A percentile compares a stretch with the other conserved stretches of the same genome.
These are phyloP conservation scores for Dentiscutata heterogama DNA, from an alignment of 371 early-diverging fungal genomes.

Conservation along the genomic window DNA sequence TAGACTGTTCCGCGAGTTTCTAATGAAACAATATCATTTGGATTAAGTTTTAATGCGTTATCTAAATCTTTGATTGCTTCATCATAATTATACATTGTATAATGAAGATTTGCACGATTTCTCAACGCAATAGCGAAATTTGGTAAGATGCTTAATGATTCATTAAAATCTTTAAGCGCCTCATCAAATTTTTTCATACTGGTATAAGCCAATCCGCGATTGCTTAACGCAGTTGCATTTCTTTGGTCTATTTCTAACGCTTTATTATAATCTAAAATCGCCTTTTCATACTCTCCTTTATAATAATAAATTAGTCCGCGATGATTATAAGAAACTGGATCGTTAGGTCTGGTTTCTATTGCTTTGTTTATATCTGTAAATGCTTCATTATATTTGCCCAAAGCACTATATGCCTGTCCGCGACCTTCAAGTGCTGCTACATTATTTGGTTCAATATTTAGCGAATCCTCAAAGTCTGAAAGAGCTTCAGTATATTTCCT, in stretches of 20 bases:
- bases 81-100: neutral
- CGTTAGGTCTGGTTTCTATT: slow-evolving; percentile 2
- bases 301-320: neutral
- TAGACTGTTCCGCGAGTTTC: too few relatives aligned
- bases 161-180: slow-evolving; percentile 17
- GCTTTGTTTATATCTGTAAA: slow-evolving; percentile 27
- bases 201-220: slow-evolving; percentile 32
- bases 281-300: neutral
- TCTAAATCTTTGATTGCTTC: slow-evolving; percentile 21
- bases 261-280: slow-evolving; percentile 7
- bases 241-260: neutral
- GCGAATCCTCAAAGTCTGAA: slow-evolving; percentile 9
- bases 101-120: neutral
- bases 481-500: slow-evolving; percentile 14
- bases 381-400: slow-evolving; percentile 1
- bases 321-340: neutral
- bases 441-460: slow-evolving; percentile 25
- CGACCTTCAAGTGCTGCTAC: neutral
- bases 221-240: neutral
- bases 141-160: neutral
- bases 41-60: neutral
- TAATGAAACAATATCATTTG: too few relatives aligned
- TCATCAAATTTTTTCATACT: too few relatives aligned
- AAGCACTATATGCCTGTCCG: neutral
- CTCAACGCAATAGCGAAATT: slow-evolving; percentile 6